Percentiles rank a stretch among this genome's conserved stretches.
Conservation (phyloP, 305 asterid species). For the Stenogyne calaminthoides region DNA sequence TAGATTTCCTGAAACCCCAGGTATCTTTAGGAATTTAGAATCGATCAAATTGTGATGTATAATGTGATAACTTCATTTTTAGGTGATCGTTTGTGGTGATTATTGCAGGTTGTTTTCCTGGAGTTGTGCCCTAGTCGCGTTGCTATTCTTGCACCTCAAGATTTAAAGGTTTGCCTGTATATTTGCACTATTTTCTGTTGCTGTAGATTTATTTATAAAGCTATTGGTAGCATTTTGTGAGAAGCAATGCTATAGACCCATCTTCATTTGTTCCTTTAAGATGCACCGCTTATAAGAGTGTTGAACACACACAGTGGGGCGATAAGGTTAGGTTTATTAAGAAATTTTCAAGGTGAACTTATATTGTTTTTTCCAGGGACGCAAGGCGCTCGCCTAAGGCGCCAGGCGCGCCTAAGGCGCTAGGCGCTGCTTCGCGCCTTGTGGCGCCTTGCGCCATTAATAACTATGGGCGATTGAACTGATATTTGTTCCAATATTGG, state of each 20-base stretch:
- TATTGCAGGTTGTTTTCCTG: slow-evolving; percentile 74
- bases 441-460: too few species aligned
- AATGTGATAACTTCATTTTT: neutral
- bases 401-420: too few species aligned
- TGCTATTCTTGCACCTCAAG: slow-evolving; percentile 65
- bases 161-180: slow-evolving; percentile 55
- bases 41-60: neutral
- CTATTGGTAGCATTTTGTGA: neutral
- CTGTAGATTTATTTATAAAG: neutral
- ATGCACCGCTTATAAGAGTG: slow-evolving; percentile 1
- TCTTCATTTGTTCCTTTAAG: slow-evolving; percentile 1
- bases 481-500: slow-evolving; percentile 5
- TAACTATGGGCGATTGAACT: slow-evolving; percentile 10
- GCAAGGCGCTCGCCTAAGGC: too few species aligned
- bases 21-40: slow-evolving; percentile 11
- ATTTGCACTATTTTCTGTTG: neutral
- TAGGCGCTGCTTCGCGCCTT: too few species aligned
- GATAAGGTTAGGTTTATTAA: too few species aligned
- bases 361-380: too few species aligned
- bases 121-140: slow-evolving; percentile 83
- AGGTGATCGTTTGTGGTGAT: neutral
- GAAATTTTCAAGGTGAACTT: too few species aligned
- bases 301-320: neutral
- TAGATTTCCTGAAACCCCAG: slow-evolving; percentile 30
- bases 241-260: neutral